phyloP scores from a whole-genome alignment of 768 basidiomycete genomes.

The Clavulina sp. region DNA sequence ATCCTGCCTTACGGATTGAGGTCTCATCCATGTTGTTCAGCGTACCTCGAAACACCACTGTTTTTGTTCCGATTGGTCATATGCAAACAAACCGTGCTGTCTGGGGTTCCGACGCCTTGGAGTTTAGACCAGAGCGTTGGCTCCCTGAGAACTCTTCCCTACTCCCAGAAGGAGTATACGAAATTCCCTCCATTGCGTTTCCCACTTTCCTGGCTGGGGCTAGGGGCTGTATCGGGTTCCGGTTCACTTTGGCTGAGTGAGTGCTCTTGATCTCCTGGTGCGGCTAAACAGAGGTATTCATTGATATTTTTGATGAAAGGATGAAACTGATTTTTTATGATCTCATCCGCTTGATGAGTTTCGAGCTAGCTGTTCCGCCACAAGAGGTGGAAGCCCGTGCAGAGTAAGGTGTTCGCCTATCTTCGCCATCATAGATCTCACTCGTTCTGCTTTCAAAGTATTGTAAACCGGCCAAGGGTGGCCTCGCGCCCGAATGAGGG shows the following conservation, averaged over 20 bases:
- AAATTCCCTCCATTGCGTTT: conserved; percentile 43
- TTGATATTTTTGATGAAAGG: background rate
- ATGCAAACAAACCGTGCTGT: conserved; percentile 47
- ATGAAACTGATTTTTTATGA: conserved; percentile 31
- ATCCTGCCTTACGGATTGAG: background rate
- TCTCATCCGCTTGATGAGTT: conserved; percentile 33
- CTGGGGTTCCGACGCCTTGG: conserved; percentile 51
- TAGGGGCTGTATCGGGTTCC: conserved; percentile 47
- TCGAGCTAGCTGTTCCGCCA: conserved; percentile 33
- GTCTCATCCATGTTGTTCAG: background rate
- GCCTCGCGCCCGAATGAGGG: conserved; percentile 1
- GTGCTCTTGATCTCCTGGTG: conserved; percentile 11
- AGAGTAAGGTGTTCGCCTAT: background rate
- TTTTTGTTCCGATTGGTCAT: too few relatives aligned
- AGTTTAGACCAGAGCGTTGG: conserved; percentile 60
- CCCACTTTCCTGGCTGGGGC: conserved; percentile 45
- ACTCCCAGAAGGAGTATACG: conserved; percentile 26
- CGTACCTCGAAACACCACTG: conserved; percentile 31
- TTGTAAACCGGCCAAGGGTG: conserved; percentile 4
- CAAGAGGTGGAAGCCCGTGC: conserved; percentile 20
- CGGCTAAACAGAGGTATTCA: too few relatives aligned
- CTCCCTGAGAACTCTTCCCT: too few relatives aligned
- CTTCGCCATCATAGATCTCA: background rate
- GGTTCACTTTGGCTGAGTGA: conserved; percentile 43
- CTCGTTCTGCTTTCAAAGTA: background rate